Evolutionary conservation across 2,329 filamentous ascomycete genomes (phyloP).

Genomic region (Apiospora marii): DNA sequence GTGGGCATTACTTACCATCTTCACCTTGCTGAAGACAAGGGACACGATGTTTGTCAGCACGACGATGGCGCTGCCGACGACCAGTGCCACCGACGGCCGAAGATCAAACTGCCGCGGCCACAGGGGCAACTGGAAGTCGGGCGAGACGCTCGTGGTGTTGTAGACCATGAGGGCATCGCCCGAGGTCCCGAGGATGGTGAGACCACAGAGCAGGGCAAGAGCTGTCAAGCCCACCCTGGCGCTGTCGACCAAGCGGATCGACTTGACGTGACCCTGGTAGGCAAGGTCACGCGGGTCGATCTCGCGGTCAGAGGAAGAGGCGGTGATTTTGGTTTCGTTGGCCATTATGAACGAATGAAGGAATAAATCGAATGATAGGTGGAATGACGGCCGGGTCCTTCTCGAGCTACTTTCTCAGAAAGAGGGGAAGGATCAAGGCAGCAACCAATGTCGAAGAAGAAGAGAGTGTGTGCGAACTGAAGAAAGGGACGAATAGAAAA

Average conservation of each 20-base stretch:
- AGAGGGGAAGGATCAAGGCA: conserved; percentile 25
- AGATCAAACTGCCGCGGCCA: conserved; percentile 67
- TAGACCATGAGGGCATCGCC: conserved; percentile 63
- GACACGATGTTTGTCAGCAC: conserved; percentile 56
- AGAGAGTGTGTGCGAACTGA: conserved; percentile 22
- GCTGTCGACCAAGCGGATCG: conserved; percentile 51
- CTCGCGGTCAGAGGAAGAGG: conserved; percentile 58
- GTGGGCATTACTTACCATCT: conserved; percentile 52
- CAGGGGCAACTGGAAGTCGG: conserved; percentile 58
- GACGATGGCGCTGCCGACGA: conserved; percentile 60
- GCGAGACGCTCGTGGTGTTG: conserved; percentile 58
- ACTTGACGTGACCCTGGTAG: conserved; percentile 45
- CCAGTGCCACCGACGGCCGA: conserved; percentile 62
- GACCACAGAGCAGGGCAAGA: conserved; percentile 58
- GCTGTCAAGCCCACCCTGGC: conserved; percentile 56
- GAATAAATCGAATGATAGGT: conserved; percentile 6
- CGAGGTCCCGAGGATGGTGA: conserved; percentile 62
- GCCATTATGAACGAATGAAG: conserved; percentile 37
- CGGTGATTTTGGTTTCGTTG: conserved; percentile 48
- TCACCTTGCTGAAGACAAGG: conserved; percentile 57
- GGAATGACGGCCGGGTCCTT: conserved; percentile 21
- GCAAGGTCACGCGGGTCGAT: conserved; percentile 52
- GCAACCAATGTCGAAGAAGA: neutral
- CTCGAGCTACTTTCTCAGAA: conserved; percentile 33
- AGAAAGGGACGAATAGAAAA: conserved; percentile 24